Evolutionary conservation across 2,329 filamentous ascomycete species (phyloP).

Genomic region (Curvularia eragrostidis): DNA sequence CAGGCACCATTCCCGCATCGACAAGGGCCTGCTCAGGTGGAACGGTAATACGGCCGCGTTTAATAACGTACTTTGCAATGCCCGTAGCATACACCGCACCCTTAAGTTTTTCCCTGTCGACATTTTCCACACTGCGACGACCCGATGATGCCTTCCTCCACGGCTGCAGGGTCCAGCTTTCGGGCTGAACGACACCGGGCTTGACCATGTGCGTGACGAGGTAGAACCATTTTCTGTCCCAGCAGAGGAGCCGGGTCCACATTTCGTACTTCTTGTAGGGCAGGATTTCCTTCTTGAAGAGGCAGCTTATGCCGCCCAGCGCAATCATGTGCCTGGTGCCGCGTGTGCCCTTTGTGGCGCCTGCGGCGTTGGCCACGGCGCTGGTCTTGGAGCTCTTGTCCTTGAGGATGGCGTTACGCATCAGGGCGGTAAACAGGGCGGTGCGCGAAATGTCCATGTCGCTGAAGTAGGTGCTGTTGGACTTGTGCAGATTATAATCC

Average conservation of each 20-base stretch:
- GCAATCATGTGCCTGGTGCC: conserved; percentile 48
- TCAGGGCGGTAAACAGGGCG: conserved; percentile 70
- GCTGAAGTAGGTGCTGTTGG: conserved; percentile 84
- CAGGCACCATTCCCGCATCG: conserved; percentile 75
- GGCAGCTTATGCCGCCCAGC: conserved; percentile 56
- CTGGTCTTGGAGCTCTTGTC: conserved; percentile 32
- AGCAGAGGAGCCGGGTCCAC: conserved; percentile 56
- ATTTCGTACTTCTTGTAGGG: conserved; percentile 56
- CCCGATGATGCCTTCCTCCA: conserved; percentile 50
- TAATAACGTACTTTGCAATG: conserved; percentile 59
- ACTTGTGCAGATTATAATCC: conserved; percentile 87
- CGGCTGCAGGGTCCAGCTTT: conserved; percentile 54
- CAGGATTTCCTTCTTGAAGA: conserved; percentile 57
- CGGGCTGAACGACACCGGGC: conserved; percentile 52
- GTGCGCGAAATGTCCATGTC: conserved; percentile 85
- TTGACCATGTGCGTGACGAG: conserved; percentile 57
- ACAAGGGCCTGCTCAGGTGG: conserved; percentile 78
- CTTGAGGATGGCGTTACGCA: conserved; percentile 54
- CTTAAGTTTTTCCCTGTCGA: conserved; percentile 46
- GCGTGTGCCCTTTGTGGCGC: conserved; percentile 25
- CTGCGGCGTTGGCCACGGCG: conserved; percentile 23
- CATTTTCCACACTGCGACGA: conserved; percentile 27
- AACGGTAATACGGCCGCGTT: conserved; percentile 73
- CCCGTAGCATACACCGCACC: conserved; percentile 58
- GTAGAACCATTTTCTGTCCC: conserved; percentile 61